A percentile compares a stretch with the other conserved stretches of the same genome.
These are phyloP conservation scores for Porodaedalea pini DNA, from an alignment of 1,284 basidiomycete genomes.

Conservation along the genomic window DNA sequence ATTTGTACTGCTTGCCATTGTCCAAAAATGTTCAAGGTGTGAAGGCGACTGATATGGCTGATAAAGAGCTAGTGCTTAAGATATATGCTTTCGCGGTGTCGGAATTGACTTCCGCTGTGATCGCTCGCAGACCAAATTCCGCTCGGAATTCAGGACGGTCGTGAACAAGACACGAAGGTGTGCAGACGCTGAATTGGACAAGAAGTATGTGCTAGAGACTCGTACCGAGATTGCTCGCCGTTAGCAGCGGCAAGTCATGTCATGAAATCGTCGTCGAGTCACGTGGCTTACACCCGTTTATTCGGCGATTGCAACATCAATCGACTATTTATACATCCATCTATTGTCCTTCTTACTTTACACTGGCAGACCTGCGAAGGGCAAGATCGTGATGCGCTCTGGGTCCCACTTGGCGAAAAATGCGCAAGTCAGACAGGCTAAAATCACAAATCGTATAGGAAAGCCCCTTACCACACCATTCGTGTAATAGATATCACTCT, in stretches of 20 bases:
- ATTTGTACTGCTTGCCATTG: not conserved
- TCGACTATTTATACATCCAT: too few species aligned
- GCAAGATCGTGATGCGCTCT: constrained; percentile 40
- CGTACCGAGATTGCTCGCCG: not conserved
- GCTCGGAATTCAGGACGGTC: not conserved
- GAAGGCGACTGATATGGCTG: not conserved
- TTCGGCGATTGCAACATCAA: too few species aligned
- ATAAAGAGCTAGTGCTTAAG: not conserved
- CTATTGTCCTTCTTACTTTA: too few species aligned
- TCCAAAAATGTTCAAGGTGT: not conserved
- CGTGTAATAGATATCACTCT: constrained; percentile 53
- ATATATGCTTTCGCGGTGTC: not conserved
- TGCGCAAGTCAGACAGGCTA: constrained; percentile 34
- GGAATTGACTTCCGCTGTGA: not conserved
- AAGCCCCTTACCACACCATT: constrained; percentile 46
- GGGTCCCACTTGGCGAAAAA: constrained; percentile 34
- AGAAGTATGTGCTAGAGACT: not conserved
- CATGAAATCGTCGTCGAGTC: too few species aligned
- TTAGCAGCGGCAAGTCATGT: too few species aligned
- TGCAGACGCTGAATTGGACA: too few species aligned
- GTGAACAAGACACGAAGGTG: not conserved
- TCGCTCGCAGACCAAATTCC: too few species aligned
- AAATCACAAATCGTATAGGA: constrained; percentile 34
- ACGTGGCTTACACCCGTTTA: too few species aligned
- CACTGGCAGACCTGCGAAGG: constrained; percentile 31